phyloP scores from a whole-genome alignment of 1,139 yeast species.

The Yamadazyma aaseri region DNA sequence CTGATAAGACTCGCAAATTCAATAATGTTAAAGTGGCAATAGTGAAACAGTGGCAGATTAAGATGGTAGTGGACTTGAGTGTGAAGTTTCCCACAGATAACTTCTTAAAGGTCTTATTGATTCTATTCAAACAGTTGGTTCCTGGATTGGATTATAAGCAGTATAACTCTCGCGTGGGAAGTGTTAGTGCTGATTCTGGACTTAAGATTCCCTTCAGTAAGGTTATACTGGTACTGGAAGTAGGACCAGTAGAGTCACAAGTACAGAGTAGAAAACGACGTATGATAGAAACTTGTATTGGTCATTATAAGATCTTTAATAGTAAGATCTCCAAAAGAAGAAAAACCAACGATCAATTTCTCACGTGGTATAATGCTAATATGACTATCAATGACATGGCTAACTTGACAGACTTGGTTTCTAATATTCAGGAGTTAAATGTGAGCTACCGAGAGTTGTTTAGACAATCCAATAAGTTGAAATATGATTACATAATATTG shows the following conservation, averaged over 20 bases:
- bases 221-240: no score
- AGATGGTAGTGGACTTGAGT: constrained; percentile 30
- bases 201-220: neutral
- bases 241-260: neutral
- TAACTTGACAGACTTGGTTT: constrained; percentile 16
- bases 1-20: constrained; percentile 13
- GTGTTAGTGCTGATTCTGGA: neutral
- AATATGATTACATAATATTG: constrained; percentile 2
- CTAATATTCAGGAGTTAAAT: constrained; percentile 8
- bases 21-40: constrained; percentile 7
- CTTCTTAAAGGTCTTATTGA: constrained; percentile 24
- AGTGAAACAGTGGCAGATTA: constrained; percentile 37
- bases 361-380: neutral
- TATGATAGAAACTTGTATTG: constrained; percentile 8
- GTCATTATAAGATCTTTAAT: constrained; percentile 17
- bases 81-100: constrained; percentile 36
- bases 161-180: neutral
- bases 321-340: constrained; percentile 12
- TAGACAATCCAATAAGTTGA: neutral
- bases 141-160: constrained; percentile 23
- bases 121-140: constrained; percentile 22
- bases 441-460: constrained; percentile 1
- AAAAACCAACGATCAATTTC: constrained; percentile 1
- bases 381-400: constrained; percentile 4
- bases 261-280: neutral